Evolutionary conservation across 2,329 filamentous ascomycete species (phyloP), one percentile per base, ranked within the genome.

Genomic region (Cladobotryum protrusum): DNA sequence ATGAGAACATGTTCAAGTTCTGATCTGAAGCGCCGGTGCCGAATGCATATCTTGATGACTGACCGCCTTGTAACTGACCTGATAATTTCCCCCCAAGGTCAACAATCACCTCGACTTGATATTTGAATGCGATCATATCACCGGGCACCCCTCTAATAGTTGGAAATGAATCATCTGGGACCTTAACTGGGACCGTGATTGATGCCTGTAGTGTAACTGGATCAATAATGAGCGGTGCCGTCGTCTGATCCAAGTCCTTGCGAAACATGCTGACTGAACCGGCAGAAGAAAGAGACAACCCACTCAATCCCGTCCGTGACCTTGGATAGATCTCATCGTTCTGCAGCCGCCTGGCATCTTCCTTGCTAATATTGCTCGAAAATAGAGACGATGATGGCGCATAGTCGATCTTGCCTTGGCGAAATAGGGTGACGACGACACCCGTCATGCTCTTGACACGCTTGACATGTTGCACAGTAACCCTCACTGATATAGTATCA

Each of bases 101-200:
- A 18, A 96, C 82, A 24, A 97, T 85, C 2, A 96, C 88, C 67
- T 99, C 93, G 17, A 96, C 79, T 57, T 91, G 88, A 63, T 99
- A 97, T 58, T 86, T 89, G 72, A 99, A 97, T 59, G 85, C 90
- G 56, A 99, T 93, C 84, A 97, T 93, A 33, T 88, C 85, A 3
- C 92, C 90, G 0, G 93, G 93, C 0, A 96, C 89, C 48, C 85
- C 85, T 24, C 83, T 83, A 54, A 97, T 97, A 2, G 91, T 96
- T 0, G 93, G 92, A 59, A 97, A 97, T 0, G 84, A 83, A 61
- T 96, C 89, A 55, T 95, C 89, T 0, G 93, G 93, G 3, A 97
- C 81, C 57, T 89, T 83, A 14, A 99, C 82, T 3, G 87, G 86
- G 4, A 90, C 86, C 14, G 85, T 93, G 39, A 97, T 82, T 42